Base-by-base conservation (phyloP, 139 green algal genomes). In the Spirogloea muscicola region DNA sequence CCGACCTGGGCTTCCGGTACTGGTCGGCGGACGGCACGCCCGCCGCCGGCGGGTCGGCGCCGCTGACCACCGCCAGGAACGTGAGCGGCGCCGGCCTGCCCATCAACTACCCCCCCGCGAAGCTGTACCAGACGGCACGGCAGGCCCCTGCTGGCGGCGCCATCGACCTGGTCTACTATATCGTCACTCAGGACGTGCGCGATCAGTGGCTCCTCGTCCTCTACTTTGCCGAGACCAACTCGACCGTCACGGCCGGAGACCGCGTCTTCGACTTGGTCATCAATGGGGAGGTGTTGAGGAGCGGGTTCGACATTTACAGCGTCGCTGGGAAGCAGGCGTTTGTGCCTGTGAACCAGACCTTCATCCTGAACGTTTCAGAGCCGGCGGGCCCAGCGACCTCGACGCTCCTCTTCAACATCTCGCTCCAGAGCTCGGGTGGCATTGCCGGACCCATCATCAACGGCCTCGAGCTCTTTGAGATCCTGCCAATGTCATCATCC, bases 261-360 rank as follows among this genome's bases (percentile, higher is more conserved):
- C 40, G 67, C 27, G 67, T 76, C 18, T 76, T 76, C 7, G 67
- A 76, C 3, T n/a, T n/a, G n/a, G n/a, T n/a, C n/a, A n/a, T n/a
- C n/a, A n/a, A n/a, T n/a, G n/a, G n/a, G n/a, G n/a, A n/a, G n/a
- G n/a, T n/a, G n/a, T n/a, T n/a, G n/a, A n/a, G n/a, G n/a, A n/a
- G n/a, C n/a, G n/a, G n/a, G n/a, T n/a, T n/a, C n/a, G n/a, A n/a
- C n/a, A n/a, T n/a, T n/a, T n/a, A n/a, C n/a, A n/a, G n/a, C n/a
- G n/a, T n/a, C n/a, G n/a, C n/a, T n/a, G n/a, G n/a, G n/a, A n/a
- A n/a, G n/a, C n/a, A n/a, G n/a, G n/a, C n/a, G n/a, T n/a, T n/a
- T n/a, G n/a, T n/a, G n/a, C n/a, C n/a, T n/a, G n/a, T n/a, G n/a
- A n/a, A n/a, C n/a, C n/a, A n/a, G n/a, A n/a, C n/a, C n/a, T n/a